Conservation (phyloP, 169 alveolate species). For the Cryptosporidium meleagridis region DNA sequence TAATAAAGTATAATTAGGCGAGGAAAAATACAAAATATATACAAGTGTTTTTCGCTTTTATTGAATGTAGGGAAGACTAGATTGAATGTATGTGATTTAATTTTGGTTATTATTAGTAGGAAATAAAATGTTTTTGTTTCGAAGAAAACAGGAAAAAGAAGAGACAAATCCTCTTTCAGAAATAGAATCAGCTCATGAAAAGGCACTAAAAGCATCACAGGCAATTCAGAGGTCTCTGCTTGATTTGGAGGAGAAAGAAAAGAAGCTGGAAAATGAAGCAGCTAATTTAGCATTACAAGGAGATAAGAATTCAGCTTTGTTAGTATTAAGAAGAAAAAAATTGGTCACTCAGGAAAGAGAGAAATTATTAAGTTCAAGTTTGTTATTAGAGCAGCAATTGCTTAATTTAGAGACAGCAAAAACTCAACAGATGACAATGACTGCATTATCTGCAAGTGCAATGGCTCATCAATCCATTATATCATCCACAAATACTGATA, state of each 20-base stretch:
- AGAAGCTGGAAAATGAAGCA: slow-evolving; percentile 67
- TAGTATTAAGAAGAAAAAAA: slow-evolving; percentile 56
- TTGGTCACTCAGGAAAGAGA: slow-evolving; percentile 70
- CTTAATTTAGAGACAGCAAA: slow-evolving; percentile 63
- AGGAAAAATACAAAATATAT: background rate
- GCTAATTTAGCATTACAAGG: slow-evolving; percentile 71
- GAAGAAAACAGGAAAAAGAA: slow-evolving; percentile 39
- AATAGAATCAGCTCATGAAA: slow-evolving; percentile 50
- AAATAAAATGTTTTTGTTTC: slow-evolving; percentile 60
- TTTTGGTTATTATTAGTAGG: background rate
- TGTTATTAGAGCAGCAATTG: slow-evolving; percentile 55
- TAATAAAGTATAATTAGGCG: background rate
- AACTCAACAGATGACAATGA: slow-evolving; percentile 73
- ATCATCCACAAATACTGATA: slow-evolving; percentile 56
- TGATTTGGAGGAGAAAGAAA: slow-evolving; percentile 64
- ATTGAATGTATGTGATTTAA: background rate
- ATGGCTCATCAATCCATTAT: slow-evolving; percentile 55
- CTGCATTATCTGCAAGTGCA: slow-evolving; percentile 71
- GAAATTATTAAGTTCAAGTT: slow-evolving; percentile 44
- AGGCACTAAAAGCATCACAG: slow-evolving; percentile 50
- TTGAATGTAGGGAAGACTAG: background rate
- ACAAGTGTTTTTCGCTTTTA: too few relatives aligned
- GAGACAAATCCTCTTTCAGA: slow-evolving; percentile 42
- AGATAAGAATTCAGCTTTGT: slow-evolving; percentile 50
- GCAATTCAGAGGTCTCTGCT: slow-evolving; percentile 46